Percentiles rank a stretch among this genome's conserved stretches.
Evolutionary conservation across 441 rosid species (phyloP).

Genomic region (Eruca vesicaria): DNA sequence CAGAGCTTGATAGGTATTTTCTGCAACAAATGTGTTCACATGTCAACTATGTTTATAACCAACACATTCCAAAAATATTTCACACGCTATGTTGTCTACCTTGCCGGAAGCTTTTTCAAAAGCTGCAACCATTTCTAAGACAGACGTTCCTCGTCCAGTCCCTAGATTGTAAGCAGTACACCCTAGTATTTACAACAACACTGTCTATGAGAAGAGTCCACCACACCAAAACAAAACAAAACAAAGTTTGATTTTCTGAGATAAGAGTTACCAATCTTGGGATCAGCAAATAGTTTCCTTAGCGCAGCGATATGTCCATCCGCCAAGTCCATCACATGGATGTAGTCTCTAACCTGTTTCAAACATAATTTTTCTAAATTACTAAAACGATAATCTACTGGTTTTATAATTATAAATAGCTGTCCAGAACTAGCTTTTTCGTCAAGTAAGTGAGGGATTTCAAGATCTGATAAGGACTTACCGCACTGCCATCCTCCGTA

Average conservation of each 20-base stretch:
- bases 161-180: slow-evolving; percentile 66
- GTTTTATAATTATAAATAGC: background rate
- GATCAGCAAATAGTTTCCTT: slow-evolving; percentile 49
- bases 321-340: slow-evolving; percentile 78
- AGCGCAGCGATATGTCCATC: slow-evolving; percentile 82
- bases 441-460: background rate
- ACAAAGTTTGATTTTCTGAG: background rate
- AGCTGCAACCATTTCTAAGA: slow-evolving; percentile 71
- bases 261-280: slow-evolving; percentile 47
- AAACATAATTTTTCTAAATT: slow-evolving; percentile 10
- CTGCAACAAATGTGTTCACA: slow-evolving; percentile 42
- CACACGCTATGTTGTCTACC: slow-evolving; percentile 40
- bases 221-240: background rate
- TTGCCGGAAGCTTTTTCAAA: slow-evolving; percentile 81
- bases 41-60: background rate
- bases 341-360: slow-evolving; percentile 64
- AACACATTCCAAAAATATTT: background rate
- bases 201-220: background rate
- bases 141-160: slow-evolving; percentile 59
- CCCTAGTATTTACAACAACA: slow-evolving; percentile 33
- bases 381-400: background rate
- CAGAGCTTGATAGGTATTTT: slow-evolving; percentile 78
- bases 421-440: background rate
- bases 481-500: slow-evolving; percentile 74
- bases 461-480: slow-evolving; percentile 20